These are phyloP conservation scores for Helianthus tuberosus DNA, from an alignment of 129 eudicot genomes.

Conservation along the genomic window DNA sequence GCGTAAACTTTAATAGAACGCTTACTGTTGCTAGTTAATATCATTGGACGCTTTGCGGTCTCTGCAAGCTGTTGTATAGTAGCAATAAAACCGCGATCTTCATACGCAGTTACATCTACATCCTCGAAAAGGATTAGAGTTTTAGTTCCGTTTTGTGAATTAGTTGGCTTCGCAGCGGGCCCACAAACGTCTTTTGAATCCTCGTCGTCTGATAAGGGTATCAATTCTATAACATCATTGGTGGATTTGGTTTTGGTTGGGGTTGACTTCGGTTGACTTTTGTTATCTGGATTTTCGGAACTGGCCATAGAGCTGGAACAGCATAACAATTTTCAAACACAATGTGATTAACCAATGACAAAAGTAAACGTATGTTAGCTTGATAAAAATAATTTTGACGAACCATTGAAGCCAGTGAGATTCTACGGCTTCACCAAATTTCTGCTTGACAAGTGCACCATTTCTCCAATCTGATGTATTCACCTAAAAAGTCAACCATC, in stretches of 20 bases:
- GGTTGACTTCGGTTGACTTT: slow-evolving; percentile 43
- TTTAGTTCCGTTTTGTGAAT: slow-evolving; percentile 55
- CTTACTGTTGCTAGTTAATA: slow-evolving; percentile 94
- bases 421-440: slow-evolving; percentile 91
- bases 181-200: slow-evolving; percentile 33
- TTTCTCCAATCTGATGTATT: slow-evolving; percentile 93
- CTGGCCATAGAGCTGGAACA: slow-evolving; percentile 65
- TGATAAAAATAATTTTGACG: slow-evolving; percentile 23
- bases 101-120: slow-evolving; percentile 77
- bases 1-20: slow-evolving; percentile 22
- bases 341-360: slow-evolving; percentile 28
- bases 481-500: slow-evolving; percentile 50
- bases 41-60: slow-evolving; percentile 96
- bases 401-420: slow-evolving; percentile 88
- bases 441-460: slow-evolving; percentile 94
- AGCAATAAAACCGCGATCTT: slow-evolving; percentile 88
- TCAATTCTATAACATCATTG: slow-evolving; percentile 50
- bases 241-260: slow-evolving; percentile 38
- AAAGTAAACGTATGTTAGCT: slow-evolving; percentile 10
- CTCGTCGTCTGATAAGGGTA: slow-evolving; percentile 56
- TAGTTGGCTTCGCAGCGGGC: slow-evolving; percentile 14
- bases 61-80: slow-evolving; percentile 90
- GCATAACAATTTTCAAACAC: slow-evolving; percentile 9
- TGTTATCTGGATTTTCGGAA: slow-evolving; percentile 39
- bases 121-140: slow-evolving; percentile 94